Evolutionary conservation across 768 basidiomycete species (phyloP).

Genomic region (Mycena venus): DNA sequence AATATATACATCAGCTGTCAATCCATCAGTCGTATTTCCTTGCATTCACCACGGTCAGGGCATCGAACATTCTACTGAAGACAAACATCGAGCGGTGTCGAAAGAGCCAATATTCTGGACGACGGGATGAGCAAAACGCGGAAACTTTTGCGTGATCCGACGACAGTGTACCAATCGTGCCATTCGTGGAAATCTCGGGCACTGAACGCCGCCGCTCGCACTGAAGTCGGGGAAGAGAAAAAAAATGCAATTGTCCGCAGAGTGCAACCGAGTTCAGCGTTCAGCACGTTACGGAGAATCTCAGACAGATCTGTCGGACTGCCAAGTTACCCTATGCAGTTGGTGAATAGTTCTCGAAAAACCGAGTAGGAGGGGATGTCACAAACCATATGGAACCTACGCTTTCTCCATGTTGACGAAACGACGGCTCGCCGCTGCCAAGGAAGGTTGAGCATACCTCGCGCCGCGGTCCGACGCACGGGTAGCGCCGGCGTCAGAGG

Average conservation of each 20-base stretch:
- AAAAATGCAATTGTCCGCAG: background rate
- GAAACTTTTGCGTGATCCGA: background rate
- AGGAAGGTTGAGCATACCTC: background rate
- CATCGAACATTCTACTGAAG: slow-evolving; percentile 1
- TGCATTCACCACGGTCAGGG: background rate
- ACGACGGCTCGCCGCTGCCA: background rate
- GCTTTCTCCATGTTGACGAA: background rate
- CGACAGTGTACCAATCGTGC: no score
- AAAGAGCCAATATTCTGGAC: background rate
- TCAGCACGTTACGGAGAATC: background rate
- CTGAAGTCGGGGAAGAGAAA: no score
- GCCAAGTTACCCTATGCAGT: background rate
- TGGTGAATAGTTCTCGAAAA: background rate
- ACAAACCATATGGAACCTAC: background rate
- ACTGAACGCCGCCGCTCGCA: no score
- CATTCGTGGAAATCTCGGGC: background rate
- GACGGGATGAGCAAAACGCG: background rate
- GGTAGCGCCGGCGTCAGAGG: background rate
- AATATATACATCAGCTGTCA: slow-evolving; percentile 3
- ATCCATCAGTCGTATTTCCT: background rate
- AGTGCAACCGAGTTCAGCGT: background rate
- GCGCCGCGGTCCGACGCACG: background rate
- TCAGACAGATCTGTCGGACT: background rate
- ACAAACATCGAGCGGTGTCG: no score
- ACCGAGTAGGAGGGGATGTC: background rate